phyloP scores from a whole-genome alignment of 2,329 filamentous ascomycete species.

The Aspergillus pseudoterreus region DNA sequence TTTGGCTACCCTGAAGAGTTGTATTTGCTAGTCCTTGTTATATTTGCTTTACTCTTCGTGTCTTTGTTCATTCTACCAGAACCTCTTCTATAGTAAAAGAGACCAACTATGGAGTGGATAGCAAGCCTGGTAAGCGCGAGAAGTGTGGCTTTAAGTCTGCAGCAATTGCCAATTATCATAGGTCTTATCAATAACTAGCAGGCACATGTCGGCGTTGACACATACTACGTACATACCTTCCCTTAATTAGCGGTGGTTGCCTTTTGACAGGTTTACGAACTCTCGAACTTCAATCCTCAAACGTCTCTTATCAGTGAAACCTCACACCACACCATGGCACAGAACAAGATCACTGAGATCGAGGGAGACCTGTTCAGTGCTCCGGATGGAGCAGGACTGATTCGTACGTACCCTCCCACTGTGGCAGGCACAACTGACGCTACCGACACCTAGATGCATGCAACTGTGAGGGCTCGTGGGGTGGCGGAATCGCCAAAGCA shows the following conservation, averaged over 20 bases:
- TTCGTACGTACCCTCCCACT: conserved; percentile 36
- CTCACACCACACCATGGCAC: not conserved
- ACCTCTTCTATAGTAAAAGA: too few relatives aligned
- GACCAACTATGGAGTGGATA: too few relatives aligned
- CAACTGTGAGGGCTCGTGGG: conserved; percentile 57
- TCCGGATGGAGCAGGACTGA: conserved; percentile 48
- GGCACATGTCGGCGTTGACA: too few relatives aligned
- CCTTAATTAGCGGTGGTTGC: not conserved
- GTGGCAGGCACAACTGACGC: not conserved
- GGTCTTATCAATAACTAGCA: too few relatives aligned
- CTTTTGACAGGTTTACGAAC: not conserved
- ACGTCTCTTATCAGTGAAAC: not conserved
- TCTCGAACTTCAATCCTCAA: not conserved
- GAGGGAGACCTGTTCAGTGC: conserved; percentile 53
- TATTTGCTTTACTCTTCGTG: too few relatives aligned
- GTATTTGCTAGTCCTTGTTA: too few relatives aligned
- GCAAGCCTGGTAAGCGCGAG: too few relatives aligned
- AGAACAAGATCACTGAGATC: conserved; percentile 24
- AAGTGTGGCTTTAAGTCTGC: too few relatives aligned
- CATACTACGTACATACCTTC: too few relatives aligned
- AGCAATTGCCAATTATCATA: too few relatives aligned
- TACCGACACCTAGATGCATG: conserved; percentile 47
- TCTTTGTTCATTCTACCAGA: too few relatives aligned
- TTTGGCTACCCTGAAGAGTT: too few relatives aligned
- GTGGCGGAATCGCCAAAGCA: conserved; percentile 53